Percentiles rank a stretch among this genome's conserved stretches.
phyloP scores from a whole-genome alignment of 202 grass and related monocot genomes.

The Eragrostis tef region DNA sequence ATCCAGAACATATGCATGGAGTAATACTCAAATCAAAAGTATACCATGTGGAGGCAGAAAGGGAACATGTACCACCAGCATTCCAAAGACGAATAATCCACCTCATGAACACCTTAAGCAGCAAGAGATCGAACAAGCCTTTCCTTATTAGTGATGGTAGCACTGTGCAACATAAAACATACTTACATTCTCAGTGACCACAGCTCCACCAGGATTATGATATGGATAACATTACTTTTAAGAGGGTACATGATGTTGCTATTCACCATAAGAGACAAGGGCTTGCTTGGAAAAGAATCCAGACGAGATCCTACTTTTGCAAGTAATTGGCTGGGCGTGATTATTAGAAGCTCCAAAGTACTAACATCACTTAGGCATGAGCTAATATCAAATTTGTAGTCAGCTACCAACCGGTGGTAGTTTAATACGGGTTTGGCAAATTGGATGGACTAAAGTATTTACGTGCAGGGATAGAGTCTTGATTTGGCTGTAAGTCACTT shows the following conservation, averaged over 20 bases:
- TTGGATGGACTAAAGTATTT: background rate
- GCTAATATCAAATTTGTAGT: background rate
- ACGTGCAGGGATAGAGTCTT: background rate
- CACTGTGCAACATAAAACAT: background rate
- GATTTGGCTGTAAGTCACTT: background rate
- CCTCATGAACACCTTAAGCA: background rate
- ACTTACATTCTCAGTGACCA: background rate
- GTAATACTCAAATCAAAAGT: slow-evolving; percentile 4
- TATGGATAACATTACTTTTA: background rate
- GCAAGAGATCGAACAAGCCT: background rate
- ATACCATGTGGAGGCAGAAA: slow-evolving; percentile 9
- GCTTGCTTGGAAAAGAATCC: slow-evolving; percentile 23
- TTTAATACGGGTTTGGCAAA: background rate
- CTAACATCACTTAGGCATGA: background rate
- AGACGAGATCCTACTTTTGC: slow-evolving; percentile 11
- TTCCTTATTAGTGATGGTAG: background rate
- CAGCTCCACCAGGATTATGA: slow-evolving; percentile 13
- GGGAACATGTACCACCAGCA: slow-evolving; percentile 3
- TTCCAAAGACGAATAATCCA: slow-evolving; percentile 32
- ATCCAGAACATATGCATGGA: too few species aligned
- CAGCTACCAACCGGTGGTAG: background rate
- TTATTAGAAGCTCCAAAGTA: slow-evolving; percentile 1
- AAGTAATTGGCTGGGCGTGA: background rate
- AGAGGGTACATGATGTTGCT: background rate
- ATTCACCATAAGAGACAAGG: slow-evolving; percentile 38